Evolutionary conservation across 2,329 filamentous ascomycete genomes (phyloP).

Genomic region (Fusarium tjaetaba): DNA sequence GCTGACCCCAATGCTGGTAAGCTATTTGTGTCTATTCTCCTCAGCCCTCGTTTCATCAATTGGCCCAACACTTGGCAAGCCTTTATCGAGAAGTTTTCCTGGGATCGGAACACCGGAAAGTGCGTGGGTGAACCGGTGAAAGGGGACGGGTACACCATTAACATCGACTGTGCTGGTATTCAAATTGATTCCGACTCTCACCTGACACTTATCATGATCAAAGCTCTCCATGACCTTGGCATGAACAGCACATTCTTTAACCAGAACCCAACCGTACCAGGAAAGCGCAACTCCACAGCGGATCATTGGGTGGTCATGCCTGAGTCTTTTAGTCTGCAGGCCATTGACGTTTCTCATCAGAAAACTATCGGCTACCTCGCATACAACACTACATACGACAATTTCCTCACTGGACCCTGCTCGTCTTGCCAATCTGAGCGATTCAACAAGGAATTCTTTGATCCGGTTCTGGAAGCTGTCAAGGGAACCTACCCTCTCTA

Average conservation of each 20-base stretch:
- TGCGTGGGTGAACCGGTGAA: conserved; percentile 48
- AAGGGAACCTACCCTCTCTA: conserved; percentile 53
- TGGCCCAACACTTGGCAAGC: conserved; percentile 52
- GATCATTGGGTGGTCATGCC: conserved; percentile 54
- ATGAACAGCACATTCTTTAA: conserved; percentile 54
- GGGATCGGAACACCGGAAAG: conserved; percentile 50
- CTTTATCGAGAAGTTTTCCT: conserved; percentile 54
- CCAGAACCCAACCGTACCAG: conserved; percentile 51
- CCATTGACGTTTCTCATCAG: conserved; percentile 47
- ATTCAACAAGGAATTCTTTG: conserved; percentile 51
- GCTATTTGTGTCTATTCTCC: conserved; percentile 46
- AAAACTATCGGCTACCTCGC: conserved; percentile 49
- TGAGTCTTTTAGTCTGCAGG: conserved; percentile 50
- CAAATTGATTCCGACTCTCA: conserved; percentile 53
- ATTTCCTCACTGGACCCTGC: conserved; percentile 50
- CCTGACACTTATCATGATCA: conserved; percentile 53
- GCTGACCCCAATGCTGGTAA: conserved; percentile 42
- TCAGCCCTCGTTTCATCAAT: conserved; percentile 53
- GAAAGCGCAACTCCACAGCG: conserved; percentile 42
- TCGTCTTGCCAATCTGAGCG: conserved; percentile 49
- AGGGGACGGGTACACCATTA: conserved; percentile 51
- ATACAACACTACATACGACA: conserved; percentile 52
- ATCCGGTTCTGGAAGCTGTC: conserved; percentile 51
- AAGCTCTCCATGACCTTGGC: conserved; percentile 51
- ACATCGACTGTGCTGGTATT: conserved; percentile 50